Base-by-base conservation (phyloP, 345 rosid genomes). In the Eucalyptus tenuipes region DNA sequence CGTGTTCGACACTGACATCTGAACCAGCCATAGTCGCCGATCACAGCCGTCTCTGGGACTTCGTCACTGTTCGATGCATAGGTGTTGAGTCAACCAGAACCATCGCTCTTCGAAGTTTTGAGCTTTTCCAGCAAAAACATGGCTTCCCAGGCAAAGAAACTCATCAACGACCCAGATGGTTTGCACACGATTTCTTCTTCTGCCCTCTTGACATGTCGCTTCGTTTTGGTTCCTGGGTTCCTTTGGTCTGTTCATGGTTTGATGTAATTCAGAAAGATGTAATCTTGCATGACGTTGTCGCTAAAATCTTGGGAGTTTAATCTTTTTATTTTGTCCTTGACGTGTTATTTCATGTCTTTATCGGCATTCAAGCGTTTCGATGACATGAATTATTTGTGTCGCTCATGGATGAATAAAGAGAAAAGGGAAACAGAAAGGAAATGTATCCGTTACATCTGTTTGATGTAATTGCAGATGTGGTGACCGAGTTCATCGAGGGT, bases 401-500 rank as follows among this genome's bases (percentile, higher is more conserved):
- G 3, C 44, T 68, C 24, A 16, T 68, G 52, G 86, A 47, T 49
- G 22, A 48, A 27, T 14, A 31, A n/a, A 48, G 37, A 11, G 57
- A 48, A 85, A 50, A 17, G 29, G 5, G n/a, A 85, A 49, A 86
- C 27, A 11, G 17, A 29, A 49, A 29, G 44, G 24, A n/a, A 17
- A 49, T 71, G 45, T 37, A 18, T 75, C 15, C 37, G 47, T 86
- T 86, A 33, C 44, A n/a, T 50, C 13, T 44, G 61, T 45, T 88
- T 84, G 55, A 68, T 45, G 50, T 61, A 88, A 37, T 59, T 90
- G 93, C 93, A 97, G 99, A 90, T 94, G 97, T 96, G 89, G 99
- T 97, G 87, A 97, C 97, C 48, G 99, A 97, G 93, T 95, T 94
- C 93, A 96, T 97, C 47, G 99, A 97, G 91, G 99, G 99, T 85